Base-by-base conservation (phyloP, 495 filamentous ascomycete species). In the Talaromyces nanjingensis region DNA sequence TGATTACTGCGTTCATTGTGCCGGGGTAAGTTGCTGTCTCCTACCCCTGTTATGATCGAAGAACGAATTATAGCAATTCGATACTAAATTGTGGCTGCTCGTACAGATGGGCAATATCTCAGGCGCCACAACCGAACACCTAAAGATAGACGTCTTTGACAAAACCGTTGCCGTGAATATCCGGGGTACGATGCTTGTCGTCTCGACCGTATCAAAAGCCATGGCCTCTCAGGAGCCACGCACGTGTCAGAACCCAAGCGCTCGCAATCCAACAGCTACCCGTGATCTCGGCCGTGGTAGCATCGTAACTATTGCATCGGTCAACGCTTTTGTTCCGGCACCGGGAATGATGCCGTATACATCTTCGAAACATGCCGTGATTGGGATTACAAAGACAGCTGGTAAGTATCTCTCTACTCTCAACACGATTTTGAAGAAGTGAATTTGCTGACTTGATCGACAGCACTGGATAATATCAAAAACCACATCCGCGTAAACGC, bases 251-350 rank as follows among this genome's bases (percentile, higher is more conserved):
- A 53, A 24, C 11, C 20, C 49, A 53, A 58, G 55, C 11, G 55
- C 29, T 58, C 55, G 55, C 16, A 14, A 58, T n/a, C 24, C 12
- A 33, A 25, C 29, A 25, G 37, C 37, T 1, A 58, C 55, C 11
- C 66, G 71, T 7, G 68, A 65, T 16, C 42, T 71, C 16, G 71
- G 70, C 8, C 66, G 72, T 20, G 78, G 80, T 0, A 65, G 66
- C 0, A 80, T 83, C 59, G 67, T 81, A 11, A 77, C 74, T 59
- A 47, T 79, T 7, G 80, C 71, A 2, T 82, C 78, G 5, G 72
- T 72, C 6, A 71, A 73, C 25, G 78, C 77, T 0, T 67, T 73
- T 25, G 64, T 72, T 3, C 60, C 72, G 0, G 66, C 74, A 1
- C 68, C 76, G 0, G 66, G 67, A 1, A 73, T 67, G 3, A 59